Conservation (phyloP, 257 asterid species). For the Solanum dulcamara region DNA sequence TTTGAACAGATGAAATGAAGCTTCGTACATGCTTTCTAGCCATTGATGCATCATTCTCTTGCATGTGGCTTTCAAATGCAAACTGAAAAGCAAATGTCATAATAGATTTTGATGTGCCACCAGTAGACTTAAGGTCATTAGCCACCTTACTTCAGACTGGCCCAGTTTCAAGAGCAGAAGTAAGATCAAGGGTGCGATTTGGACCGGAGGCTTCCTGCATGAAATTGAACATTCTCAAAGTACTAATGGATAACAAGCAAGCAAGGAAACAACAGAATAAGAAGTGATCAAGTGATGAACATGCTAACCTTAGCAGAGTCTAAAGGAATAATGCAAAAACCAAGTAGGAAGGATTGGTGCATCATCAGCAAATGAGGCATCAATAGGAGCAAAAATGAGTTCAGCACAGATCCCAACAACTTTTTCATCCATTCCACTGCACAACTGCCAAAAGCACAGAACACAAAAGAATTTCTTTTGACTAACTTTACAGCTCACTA, state of each 20-base stretch:
- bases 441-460: slow-evolving; percentile 34
- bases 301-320: slow-evolving; percentile 55
- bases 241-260: not conserved
- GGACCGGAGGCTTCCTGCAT: slow-evolving; percentile 69
- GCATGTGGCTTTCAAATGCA: slow-evolving; percentile 84
- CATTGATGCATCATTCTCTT: slow-evolving; percentile 67
- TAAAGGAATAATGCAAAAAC: slow-evolving; percentile 79
- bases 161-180: slow-evolving; percentile 83
- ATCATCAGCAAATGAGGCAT: slow-evolving; percentile 83
- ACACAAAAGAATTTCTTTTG: no score
- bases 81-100: slow-evolving; percentile 80
- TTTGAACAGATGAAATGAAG: slow-evolving; percentile 74
- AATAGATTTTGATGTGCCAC: slow-evolving; percentile 50
- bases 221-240: not conserved
- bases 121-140: slow-evolving; percentile 20
- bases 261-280: not conserved
- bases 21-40: slow-evolving; percentile 84
- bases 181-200: slow-evolving; percentile 82
- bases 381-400: slow-evolving; percentile 86
- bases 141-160: slow-evolving; percentile 39
- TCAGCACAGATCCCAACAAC: slow-evolving; percentile 76
- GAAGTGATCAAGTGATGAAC: not conserved
- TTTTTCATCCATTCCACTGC: slow-evolving; percentile 86
- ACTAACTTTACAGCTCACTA: no score
- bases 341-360: slow-evolving; percentile 87